Conservation (phyloP, 495 filamentous ascomycete genomes). For the Haplographium delicatum region DNA sequence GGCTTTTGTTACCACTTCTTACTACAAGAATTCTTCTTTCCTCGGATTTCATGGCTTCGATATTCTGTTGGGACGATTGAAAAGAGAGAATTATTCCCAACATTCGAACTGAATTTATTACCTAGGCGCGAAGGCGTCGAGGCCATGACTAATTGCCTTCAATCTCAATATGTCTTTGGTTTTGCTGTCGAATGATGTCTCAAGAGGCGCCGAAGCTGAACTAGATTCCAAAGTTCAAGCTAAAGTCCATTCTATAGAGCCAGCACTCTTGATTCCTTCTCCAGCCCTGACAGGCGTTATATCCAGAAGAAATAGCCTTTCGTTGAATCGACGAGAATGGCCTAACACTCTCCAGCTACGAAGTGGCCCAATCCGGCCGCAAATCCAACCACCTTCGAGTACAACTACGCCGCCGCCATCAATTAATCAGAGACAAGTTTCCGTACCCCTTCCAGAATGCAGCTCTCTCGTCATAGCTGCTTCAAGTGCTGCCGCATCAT, state of each 20-base stretch:
- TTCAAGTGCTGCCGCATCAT: background rate
- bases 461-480: background rate
- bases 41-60: too few relatives aligned
- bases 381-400: background rate
- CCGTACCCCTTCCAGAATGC: constrained; percentile 6
- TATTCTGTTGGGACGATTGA: background rate
- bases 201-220: too few relatives aligned
- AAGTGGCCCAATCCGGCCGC: background rate
- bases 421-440: background rate
- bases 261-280: background rate
- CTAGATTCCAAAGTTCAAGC: background rate
- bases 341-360: constrained; percentile 1
- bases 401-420: constrained; percentile 3
- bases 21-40: too few relatives aligned
- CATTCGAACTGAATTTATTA: background rate
- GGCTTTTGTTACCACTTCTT: too few relatives aligned
- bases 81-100: too few relatives aligned
- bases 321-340: constrained; percentile 3
- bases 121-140: background rate
- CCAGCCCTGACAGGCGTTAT: constrained; percentile 3
- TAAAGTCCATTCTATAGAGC: background rate
- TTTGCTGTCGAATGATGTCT: background rate
- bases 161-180: background rate
- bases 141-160: background rate
- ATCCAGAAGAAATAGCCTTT: constrained; percentile 4